Evolutionary conservation across 495 filamentous ascomycete genomes (phyloP), one percentile per base, ranked within the genome.

Genomic region (Aspergillus coremiiformis): DNA sequence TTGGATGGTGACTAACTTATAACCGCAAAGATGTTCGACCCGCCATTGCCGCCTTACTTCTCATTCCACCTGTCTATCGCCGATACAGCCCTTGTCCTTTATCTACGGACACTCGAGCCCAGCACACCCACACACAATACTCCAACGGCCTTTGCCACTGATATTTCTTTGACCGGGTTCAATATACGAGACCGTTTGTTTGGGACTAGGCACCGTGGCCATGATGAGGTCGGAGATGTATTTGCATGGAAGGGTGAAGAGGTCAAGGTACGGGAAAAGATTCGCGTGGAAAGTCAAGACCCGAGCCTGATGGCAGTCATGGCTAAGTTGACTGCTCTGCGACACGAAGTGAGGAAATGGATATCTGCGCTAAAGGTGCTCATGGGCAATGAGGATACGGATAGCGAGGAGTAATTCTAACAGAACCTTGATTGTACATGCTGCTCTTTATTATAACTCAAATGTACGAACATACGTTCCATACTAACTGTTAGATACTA

Each of bases 201-300:
- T 35, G 73, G 74, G 37, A 66, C 64, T 47, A 66, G 79, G 44
- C 77, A 75, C 17, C 83, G 78, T 19, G 83, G 80, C 52, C 88
- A 96, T 68, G 90, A 96, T 67, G 90, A 96, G 69, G 78, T 79
- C 9, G 84, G 88, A 35, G 75, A 81, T 20, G 72, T 86, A 0
- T 96, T 95, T 63, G 66, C 57, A 4, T 85, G 78, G 66, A 67
- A 70, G n/a, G 84, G 81, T 0, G 73, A 81, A 44, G 85, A 91
- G 41, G 91, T 96, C 0, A 82, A 77, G 39, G 94, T 98, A 17
- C 83, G 79, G 55, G 93, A 97, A 60, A 95, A 96, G 66, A 80
- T 98, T 9, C 78, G 82, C 24, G 88, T 97, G 5, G 93, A 96
- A 71, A 91, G 83, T 51, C 87, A 90, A 49, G 93, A 98, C 63